Conservation (phyloP, 2,329 filamentous ascomycete species). For the Cryoendolithus antarcticus region DNA sequence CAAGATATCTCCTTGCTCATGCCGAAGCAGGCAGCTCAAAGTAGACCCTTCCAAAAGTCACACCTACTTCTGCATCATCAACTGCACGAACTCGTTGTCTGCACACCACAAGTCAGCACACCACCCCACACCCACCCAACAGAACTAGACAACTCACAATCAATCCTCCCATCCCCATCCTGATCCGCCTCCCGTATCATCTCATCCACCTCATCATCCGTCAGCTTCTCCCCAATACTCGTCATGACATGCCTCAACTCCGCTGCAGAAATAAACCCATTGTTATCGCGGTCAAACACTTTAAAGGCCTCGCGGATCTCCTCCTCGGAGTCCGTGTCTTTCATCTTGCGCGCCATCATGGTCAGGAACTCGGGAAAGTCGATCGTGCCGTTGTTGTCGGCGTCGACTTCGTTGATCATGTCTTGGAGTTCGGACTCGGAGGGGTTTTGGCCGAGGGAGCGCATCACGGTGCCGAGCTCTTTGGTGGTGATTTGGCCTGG, state of each 20-base stretch:
- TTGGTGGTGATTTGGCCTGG: slow-evolving; percentile 51
- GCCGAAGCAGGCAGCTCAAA: too few species aligned
- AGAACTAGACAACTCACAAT: slow-evolving; percentile 36
- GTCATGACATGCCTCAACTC: slow-evolving; percentile 53
- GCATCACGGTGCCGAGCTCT: slow-evolving; percentile 53
- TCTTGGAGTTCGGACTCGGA: slow-evolving; percentile 51
- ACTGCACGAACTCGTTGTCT: slow-evolving; percentile 45
- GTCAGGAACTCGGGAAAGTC: slow-evolving; percentile 55
- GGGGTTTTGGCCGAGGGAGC: slow-evolving; percentile 50
- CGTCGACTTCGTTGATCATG: slow-evolving; percentile 56
- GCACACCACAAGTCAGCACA: slow-evolving; percentile 8
- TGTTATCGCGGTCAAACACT: slow-evolving; percentile 55
- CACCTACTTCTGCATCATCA: slow-evolving; percentile 42
- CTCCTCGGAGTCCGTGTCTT: slow-evolving; percentile 49
- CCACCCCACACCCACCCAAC: neutral
- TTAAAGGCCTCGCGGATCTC: slow-evolving; percentile 55
- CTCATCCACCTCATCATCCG: slow-evolving; percentile 52
- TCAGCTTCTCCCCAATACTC: slow-evolving; percentile 52
- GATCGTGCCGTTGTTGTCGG: slow-evolving; percentile 53
- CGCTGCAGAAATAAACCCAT: slow-evolving; percentile 51
- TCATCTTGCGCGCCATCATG: slow-evolving; percentile 54
- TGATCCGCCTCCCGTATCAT: slow-evolving; percentile 55
- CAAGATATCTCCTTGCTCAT: too few species aligned
- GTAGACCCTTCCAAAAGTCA: too few species aligned
- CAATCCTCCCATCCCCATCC: slow-evolving; percentile 52